A percentile compares a stretch with the other conserved stretches of the same genome.
These are phyloP conservation scores for Alternaria sp. DNA, from an alignment of 2,329 filamentous ascomycete genomes.

Conservation along the genomic window DNA sequence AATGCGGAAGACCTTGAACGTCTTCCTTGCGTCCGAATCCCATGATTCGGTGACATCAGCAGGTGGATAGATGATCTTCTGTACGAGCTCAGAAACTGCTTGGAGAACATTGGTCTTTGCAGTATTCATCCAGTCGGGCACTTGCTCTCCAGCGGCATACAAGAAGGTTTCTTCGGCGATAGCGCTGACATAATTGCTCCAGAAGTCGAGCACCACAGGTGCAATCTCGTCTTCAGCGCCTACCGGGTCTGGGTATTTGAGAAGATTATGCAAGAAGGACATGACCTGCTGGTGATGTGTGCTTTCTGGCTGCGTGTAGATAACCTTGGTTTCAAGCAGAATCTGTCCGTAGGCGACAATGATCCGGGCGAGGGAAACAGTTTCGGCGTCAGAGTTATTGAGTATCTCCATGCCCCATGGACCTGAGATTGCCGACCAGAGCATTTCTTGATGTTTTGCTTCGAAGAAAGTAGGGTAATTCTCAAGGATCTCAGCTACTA, in stretches of 20 bases:
- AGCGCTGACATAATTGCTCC: constrained; percentile 77
- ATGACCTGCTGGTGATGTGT: constrained; percentile 44
- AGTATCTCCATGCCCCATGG: constrained; percentile 47
- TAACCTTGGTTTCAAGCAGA: constrained; percentile 38
- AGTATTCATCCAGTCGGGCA: constrained; percentile 62
- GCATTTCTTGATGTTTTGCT: constrained; percentile 37
- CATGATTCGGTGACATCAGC: constrained; percentile 65
- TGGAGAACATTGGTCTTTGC: constrained; percentile 67
- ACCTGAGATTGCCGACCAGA: constrained; percentile 44
- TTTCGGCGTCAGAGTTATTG: constrained; percentile 44
- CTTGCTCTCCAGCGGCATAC: constrained; percentile 42
- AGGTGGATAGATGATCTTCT: constrained; percentile 72
- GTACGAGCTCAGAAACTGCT: constrained; percentile 70
- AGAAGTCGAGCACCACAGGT: constrained; percentile 77
- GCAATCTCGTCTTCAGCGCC: constrained; percentile 78
- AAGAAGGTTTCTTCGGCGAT: constrained; percentile 61
- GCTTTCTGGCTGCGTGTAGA: constrained; percentile 58
- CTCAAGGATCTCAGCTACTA: constrained; percentile 45
- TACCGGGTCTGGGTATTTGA: constrained; percentile 70
- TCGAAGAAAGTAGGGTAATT: constrained; percentile 46
- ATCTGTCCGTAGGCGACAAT: constrained; percentile 47
- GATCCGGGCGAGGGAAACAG: constrained; percentile 43
- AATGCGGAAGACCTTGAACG: constrained; percentile 74
- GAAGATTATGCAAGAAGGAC: constrained; percentile 66
- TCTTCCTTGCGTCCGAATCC: constrained; percentile 72